A percentile compares a stretch with the other conserved stretches of the same genome.
Conservation (phyloP, 164 flowering plant genomes). For the Taxillus chinensis region DNA sequence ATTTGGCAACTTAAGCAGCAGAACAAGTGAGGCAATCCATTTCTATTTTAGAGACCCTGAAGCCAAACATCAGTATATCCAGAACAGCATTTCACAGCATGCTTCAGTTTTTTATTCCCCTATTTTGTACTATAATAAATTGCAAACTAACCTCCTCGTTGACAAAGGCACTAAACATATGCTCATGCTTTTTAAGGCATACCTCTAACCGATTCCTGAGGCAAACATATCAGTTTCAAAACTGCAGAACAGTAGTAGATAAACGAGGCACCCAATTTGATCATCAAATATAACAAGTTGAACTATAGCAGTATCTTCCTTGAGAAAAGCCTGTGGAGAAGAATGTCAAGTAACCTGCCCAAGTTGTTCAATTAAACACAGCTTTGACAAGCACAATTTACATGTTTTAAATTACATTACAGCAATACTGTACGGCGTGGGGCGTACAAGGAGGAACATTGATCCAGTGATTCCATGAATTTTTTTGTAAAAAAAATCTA, state of each 20-base stretch:
- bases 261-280: constrained; percentile 77
- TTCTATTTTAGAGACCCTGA: constrained; percentile 8
- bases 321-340: constrained; percentile 85
- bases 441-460: background rate
- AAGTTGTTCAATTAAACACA: constrained; percentile 24
- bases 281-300: constrained; percentile 84
- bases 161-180: constrained; percentile 46
- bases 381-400: background rate
- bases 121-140: constrained; percentile 19
- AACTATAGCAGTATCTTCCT: constrained; percentile 89
- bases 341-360: constrained; percentile 69
- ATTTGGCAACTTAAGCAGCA: constrained; percentile 11
- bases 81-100: constrained; percentile 15
- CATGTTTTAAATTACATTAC: background rate
- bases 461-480: background rate
- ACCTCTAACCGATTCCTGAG: constrained; percentile 94
- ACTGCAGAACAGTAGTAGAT: constrained; percentile 77
- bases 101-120: constrained; percentile 7
- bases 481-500: too few species aligned
- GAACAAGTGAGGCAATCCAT: constrained; percentile 8
- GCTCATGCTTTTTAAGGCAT: constrained; percentile 81
- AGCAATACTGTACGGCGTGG: background rate
- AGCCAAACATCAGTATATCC: constrained; percentile 18
- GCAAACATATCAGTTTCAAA: constrained; percentile 88
- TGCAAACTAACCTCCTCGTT: constrained; percentile 52